Percentiles rank a stretch among this genome's conserved stretches.
These are phyloP conservation scores for Exophiala oligosperma DNA, from an alignment of 2,329 filamentous ascomycete species.

Conservation along the genomic window DNA sequence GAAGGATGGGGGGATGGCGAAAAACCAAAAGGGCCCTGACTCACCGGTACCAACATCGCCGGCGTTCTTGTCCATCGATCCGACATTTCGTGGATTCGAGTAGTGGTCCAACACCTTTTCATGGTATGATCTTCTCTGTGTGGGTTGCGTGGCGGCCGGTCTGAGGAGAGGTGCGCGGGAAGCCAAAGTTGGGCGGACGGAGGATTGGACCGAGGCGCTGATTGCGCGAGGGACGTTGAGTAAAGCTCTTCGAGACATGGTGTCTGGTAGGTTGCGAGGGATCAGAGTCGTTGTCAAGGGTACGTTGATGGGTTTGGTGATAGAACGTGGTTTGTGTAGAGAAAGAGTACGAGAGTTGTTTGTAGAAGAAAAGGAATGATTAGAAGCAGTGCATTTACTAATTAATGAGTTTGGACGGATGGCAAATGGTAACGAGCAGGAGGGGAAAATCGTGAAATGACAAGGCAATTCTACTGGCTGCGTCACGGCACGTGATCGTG, in stretches of 20 bases:
- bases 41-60: conserved; percentile 71
- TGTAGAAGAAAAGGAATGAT: background rate
- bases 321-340: conserved; percentile 3
- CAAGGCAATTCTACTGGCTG: too few species aligned
- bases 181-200: conserved; percentile 50
- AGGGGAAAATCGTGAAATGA: background rate
- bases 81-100: conserved; percentile 75
- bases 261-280: conserved; percentile 19
- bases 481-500: too few species aligned
- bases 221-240: conserved; percentile 55
- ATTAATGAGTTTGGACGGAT: too few species aligned
- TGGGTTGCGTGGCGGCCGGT: conserved; percentile 38
- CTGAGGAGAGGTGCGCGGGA: conserved; percentile 43
- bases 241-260: conserved; percentile 60
- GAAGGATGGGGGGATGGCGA: background rate
- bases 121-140: conserved; percentile 56
- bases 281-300: background rate
- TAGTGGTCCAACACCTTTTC: conserved; percentile 83
- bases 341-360: background rate
- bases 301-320: conserved; percentile 13
- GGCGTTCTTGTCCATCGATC: conserved; percentile 76
- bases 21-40: background rate
- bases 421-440: background rate
- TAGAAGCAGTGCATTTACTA: too few species aligned
- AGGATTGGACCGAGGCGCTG: conserved; percentile 50